These are phyloP conservation scores for Collybiopsis confluens DNA, from an alignment of 768 basidiomycete species.

Conservation along the genomic window DNA sequence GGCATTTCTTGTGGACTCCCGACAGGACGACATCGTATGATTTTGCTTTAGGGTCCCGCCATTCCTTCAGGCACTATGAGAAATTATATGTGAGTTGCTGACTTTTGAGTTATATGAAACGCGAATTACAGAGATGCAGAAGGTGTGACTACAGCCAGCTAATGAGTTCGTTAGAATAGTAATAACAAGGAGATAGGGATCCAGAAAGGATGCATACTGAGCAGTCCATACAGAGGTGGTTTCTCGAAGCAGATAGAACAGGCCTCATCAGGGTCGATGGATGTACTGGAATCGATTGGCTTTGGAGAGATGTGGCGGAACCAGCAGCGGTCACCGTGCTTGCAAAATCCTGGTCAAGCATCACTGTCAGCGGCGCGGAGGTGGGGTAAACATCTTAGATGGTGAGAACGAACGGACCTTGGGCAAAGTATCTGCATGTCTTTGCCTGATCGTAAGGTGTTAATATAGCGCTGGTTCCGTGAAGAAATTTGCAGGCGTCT, in stretches of 20 bases:
- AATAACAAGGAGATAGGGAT: constrained; percentile 8
- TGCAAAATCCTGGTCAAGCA: constrained; percentile 56
- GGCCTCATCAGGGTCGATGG: constrained; percentile 35
- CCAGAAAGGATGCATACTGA: constrained; percentile 40
- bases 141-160: constrained; percentile 77
- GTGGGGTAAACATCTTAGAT: no score
- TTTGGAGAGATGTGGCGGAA: constrained; percentile 51
- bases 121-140: constrained; percentile 60
- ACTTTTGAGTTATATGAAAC: not conserved
- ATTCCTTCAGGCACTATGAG: constrained; percentile 69
- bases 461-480: constrained; percentile 43
- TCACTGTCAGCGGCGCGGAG: not conserved
- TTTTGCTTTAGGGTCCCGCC: constrained; percentile 63
- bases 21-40: constrained; percentile 46
- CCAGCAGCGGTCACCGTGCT: constrained; percentile 69
- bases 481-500: constrained; percentile 72
- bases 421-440: constrained; percentile 59
- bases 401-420: constrained; percentile 37
- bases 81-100: constrained; percentile 8
- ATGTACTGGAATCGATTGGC: constrained; percentile 12
- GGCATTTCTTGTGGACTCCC: constrained; percentile 70
- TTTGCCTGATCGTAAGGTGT: constrained; percentile 73
- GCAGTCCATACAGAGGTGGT: constrained; percentile 63
- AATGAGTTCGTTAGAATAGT: not conserved
- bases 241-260: constrained; percentile 78